Conservation (phyloP, 352 stramenopile species). For the Pythium utonaiense region DNA sequence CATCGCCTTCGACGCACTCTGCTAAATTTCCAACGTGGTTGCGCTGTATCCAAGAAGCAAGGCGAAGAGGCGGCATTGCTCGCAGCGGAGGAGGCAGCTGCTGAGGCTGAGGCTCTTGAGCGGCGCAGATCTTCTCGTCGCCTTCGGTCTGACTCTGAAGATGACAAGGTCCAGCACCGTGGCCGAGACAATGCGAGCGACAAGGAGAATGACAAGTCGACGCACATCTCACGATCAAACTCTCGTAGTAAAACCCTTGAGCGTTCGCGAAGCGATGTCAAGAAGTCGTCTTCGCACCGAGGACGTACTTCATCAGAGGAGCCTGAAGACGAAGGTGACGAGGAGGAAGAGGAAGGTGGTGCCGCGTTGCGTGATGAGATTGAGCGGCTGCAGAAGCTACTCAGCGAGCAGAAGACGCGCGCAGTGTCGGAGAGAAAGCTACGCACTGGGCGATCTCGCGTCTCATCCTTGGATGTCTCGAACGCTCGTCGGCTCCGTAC, state of each 20-base stretch:
- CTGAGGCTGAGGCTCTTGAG: conserved; percentile 2
- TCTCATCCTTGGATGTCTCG: conserved; percentile 19
- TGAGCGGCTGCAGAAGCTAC: conserved; percentile 68
- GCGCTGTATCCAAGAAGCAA: conserved; percentile 10
- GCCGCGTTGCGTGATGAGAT: conserved; percentile 62
- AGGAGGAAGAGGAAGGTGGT: conserved; percentile 33
- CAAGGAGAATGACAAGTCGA: not conserved
- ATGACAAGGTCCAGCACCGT: not conserved
- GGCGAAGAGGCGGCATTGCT: not conserved
- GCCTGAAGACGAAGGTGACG: conserved; percentile 27
- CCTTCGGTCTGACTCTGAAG: conserved; percentile 9
- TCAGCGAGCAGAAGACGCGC: conserved; percentile 46
- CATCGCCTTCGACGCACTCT: conserved; percentile 15
- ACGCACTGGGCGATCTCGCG: conserved; percentile 13
- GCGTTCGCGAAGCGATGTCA: not conserved
- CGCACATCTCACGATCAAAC: not conserved
- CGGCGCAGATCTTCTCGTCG: conserved; percentile 1
- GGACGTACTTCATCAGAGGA: conserved; percentile 16
- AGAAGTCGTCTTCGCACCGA: conserved; percentile 10
- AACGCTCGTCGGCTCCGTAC: conserved; percentile 16
- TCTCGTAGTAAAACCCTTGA: not conserved
- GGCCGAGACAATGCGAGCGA: not conserved
- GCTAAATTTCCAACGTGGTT: conserved; percentile 18
- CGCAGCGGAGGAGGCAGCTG: not conserved
- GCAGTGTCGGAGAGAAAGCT: conserved; percentile 15